Evolutionary conservation across 140 eudicot species (phyloP), one percentile per base, ranked within the genome.

Genomic region (Anethum foeniculum): DNA sequence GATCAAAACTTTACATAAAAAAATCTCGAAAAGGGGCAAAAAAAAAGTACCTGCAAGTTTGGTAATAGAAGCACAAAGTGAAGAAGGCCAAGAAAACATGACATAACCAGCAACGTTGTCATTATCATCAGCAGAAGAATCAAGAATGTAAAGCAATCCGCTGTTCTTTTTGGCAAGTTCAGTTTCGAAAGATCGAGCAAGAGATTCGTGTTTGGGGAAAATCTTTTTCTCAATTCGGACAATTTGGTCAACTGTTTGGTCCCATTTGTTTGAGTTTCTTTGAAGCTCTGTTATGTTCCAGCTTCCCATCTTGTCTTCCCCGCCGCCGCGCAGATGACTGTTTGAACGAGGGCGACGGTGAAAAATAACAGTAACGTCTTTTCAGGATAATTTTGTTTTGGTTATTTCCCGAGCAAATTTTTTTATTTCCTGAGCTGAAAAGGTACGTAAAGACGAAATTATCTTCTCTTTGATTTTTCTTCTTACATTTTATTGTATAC

Each of bases 121-220:
- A 3, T 87, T 88, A 3, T 86, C 78, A 58, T 82, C 43, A 49
- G 80, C 79, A 62, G 6, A 0, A 25, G 32, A 27, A 25, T n/a
- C 69, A 62, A 62, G 7, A 62, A 84, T 7, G 83, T 85, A 94
- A 9, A 94, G 80, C 83, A 94, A 86, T 12, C 98, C 98, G 36
- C 85, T 52, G 85, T 90, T 94, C 86, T 79, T 94, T 86, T 92
- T 94, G 21, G 83, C 82, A 15, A 91, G 86, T 75, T 92, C 97
- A 14, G 84, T 89, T 32, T 90, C 89, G 74, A 94, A 92, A 7
- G 91, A 90, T 62, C 88, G 82, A 71, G 98, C 90, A 7, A 94
- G 91, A 2, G 98, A 94, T 85, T 92, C 98, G 82, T 94, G 98
- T 85, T 94, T 94, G 0, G 98, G 98, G 86, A 94, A 94, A 0